Conservation (phyloP, 2,329 filamentous ascomycete species). For the Cladosporium sp. region DNA sequence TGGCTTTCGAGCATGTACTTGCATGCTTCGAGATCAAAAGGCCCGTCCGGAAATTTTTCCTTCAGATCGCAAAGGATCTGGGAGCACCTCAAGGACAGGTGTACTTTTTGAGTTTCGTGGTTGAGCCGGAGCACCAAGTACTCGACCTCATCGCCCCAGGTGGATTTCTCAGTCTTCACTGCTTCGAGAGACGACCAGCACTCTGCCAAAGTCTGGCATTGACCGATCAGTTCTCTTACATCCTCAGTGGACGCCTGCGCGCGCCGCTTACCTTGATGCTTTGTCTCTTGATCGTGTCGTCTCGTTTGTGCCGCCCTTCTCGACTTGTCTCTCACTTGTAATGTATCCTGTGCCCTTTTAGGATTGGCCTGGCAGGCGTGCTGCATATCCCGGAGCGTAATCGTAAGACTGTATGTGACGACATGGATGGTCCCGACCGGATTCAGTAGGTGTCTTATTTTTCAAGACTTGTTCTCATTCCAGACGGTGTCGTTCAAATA, state of each 20-base stretch:
- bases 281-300: neutral
- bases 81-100: neutral
- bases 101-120: neutral
- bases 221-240: neutral
- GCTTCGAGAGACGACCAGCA: neutral
- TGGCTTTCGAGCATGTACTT: conserved; percentile 15
- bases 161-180: neutral
- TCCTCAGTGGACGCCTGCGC: too few species aligned
- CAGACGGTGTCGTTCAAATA: neutral
- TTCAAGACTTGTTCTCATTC: neutral
- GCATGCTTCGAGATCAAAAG: conserved; percentile 11
- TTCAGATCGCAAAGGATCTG: neutral
- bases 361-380: neutral
- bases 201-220: neutral
- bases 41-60: neutral
- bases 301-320: neutral
- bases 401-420: neutral
- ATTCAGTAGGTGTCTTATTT: too few species aligned
- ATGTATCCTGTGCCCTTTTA: neutral
- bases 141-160: neutral
- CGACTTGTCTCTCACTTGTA: neutral
- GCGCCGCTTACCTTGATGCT: neutral
- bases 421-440: neutral
- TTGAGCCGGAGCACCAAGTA: neutral
- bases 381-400: neutral